Percentiles rank a stretch among this genome's conserved stretches.
These are phyloP conservation scores for Hypholoma fasciculare DNA, from an alignment of 768 basidiomycete species.

Conservation along the genomic window DNA sequence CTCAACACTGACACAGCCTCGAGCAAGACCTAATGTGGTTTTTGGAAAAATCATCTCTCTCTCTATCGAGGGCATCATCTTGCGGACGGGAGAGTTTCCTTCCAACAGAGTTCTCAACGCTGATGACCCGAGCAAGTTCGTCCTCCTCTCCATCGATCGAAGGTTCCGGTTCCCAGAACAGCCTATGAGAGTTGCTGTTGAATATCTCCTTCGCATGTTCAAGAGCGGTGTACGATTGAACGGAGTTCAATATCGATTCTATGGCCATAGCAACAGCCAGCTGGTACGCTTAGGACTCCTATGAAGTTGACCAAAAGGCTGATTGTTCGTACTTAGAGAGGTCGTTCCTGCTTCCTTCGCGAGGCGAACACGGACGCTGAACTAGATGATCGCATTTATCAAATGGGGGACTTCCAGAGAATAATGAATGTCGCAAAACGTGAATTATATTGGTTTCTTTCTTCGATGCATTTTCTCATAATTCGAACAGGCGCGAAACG, in stretches of 20 bases:
- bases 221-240: conserved; percentile 58
- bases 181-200: conserved; percentile 44
- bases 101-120: conserved; percentile 58
- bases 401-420: conserved; percentile 54
- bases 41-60: conserved; percentile 55
- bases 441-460: conserved; percentile 24
- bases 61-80: conserved; percentile 46
- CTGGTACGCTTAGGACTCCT: conserved; percentile 36
- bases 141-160: conserved; percentile 51
- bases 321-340: conserved; percentile 37
- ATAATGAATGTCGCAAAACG: conserved; percentile 70
- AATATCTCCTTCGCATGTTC: conserved; percentile 59
- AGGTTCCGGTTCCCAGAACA: conserved; percentile 55
- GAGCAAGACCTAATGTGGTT: conserved; percentile 24
- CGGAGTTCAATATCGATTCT: conserved; percentile 62
- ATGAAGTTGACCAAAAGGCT: neutral
- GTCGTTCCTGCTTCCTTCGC: conserved; percentile 64
- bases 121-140: conserved; percentile 58
- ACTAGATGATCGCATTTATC: conserved; percentile 58
- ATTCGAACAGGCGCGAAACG: conserved; percentile 58
- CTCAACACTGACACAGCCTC: conserved; percentile 25
- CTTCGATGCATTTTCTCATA: neutral
- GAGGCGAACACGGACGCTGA: conserved; percentile 54
- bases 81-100: conserved; percentile 49
- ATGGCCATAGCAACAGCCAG: conserved; percentile 73